Base-by-base conservation (phyloP, 2,329 filamentous ascomycete species). In the Metarhizium robertsii region DNA sequence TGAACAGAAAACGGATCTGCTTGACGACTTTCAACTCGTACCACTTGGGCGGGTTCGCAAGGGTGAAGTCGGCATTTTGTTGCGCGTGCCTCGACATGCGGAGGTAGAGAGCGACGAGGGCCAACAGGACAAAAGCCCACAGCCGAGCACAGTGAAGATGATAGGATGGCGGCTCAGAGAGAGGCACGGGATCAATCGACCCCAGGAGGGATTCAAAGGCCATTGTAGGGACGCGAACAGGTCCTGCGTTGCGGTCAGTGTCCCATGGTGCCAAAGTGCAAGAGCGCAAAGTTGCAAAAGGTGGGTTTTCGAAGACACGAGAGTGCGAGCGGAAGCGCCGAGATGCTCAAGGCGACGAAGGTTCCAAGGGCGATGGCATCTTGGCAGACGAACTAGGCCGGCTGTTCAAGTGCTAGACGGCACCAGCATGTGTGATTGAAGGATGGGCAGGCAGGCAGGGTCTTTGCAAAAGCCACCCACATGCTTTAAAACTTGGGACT, bases 71-170 rank as follows among this genome's bases (percentile, higher is more conserved):
- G n/a, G 6, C 32, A 14, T 20, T 13, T 34, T 32, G 38, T 25
- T 8, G 38, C 43, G 10, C 34, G 16, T 16, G 52, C 3, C 47
- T 52, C 20, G 40, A 16, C 34, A 54, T 3, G 16, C 38, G 38
- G 4, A 52, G 7, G 14, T n/a, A 54, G 13, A 55, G 16, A 20
- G 42, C 51, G n/a, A 58, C 67, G 61, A 77, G 73, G 73, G 69
- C 75, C 53, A 79, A 73, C 71, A 81, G 79, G 72, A 68, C 78
- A 59, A 80, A 75, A 70, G 71, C 69, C 64, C 81, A 77, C 2
- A 57, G 25, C 14, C 32, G 56, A 18, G 8, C 6, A 16, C 73
- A 6, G n/a, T 47, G 45, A 5, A 53, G 40, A 18, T 40, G 38
- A 32, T 25, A 46, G 30, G 34, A 36, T 13, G 34, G 7, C 34